These are phyloP conservation scores for Yarrowia sp. DNA, from an alignment of 805 yeast species.

Conservation along the genomic window DNA sequence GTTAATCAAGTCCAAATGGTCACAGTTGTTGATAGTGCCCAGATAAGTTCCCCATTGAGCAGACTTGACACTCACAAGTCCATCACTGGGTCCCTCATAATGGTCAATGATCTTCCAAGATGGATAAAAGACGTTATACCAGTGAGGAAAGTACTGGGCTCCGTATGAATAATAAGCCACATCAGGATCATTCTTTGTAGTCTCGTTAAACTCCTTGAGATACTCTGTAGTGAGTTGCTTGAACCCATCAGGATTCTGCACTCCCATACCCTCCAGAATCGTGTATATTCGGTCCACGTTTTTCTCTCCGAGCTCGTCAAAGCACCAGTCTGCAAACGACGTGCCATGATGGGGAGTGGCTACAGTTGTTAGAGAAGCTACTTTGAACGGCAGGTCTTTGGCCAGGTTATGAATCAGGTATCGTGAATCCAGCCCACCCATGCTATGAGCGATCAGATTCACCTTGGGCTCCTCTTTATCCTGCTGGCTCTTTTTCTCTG, in stretches of 20 bases:
- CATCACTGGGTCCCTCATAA: conserved; percentile 68
- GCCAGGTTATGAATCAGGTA: conserved; percentile 61
- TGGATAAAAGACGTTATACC: conserved; percentile 58
- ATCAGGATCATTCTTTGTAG: conserved; percentile 52
- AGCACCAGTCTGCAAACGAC: conserved; percentile 65
- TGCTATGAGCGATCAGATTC: conserved; percentile 82
- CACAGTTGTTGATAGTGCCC: conserved; percentile 75
- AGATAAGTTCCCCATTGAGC: conserved; percentile 80
- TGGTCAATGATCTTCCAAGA: conserved; percentile 63
- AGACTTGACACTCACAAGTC: conserved; percentile 75
- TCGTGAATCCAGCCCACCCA: conserved; percentile 91
- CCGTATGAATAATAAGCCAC: conserved; percentile 84
- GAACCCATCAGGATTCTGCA: conserved; percentile 44
- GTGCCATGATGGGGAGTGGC: conserved; percentile 90
- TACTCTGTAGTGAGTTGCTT: conserved; percentile 61
- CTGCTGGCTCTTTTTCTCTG: conserved; percentile 10
- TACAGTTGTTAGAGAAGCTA: conserved; percentile 75
- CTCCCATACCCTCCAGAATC: conserved; percentile 33
- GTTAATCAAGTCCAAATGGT: conserved; percentile 83
- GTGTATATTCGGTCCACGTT: conserved; percentile 9
- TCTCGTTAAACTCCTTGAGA: conserved; percentile 50
- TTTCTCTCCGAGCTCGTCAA: conserved; percentile 23
- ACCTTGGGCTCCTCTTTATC: conserved; percentile 42
- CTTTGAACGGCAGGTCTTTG: conserved; percentile 48
- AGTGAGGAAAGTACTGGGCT: conserved; percentile 62